Conservation (phyloP, 2,329 filamentous ascomycete species). For the Xylariaceae sp. region DNA sequence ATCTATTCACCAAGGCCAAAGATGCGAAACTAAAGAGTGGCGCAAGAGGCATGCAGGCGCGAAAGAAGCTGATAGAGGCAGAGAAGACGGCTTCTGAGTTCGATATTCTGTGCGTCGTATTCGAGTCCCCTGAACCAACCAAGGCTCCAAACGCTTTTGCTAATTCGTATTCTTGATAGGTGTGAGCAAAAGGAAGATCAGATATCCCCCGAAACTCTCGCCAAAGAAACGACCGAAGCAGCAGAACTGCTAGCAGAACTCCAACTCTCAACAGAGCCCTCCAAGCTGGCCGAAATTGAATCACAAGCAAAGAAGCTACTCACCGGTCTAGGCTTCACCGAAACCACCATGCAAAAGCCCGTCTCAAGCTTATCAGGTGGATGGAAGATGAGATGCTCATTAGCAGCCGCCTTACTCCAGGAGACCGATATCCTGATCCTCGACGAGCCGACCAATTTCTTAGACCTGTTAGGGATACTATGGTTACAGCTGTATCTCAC, state of each 20-base stretch:
- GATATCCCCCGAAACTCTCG: slow-evolving; percentile 52
- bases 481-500: slow-evolving; percentile 75
- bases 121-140: neutral
- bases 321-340: slow-evolving; percentile 65
- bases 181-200: slow-evolving; percentile 49
- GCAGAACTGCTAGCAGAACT: slow-evolving; percentile 64
- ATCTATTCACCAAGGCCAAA: slow-evolving; percentile 65
- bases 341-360: slow-evolving; percentile 53
- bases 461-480: slow-evolving; percentile 76
- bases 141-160: neutral
- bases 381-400: slow-evolving; percentile 65
- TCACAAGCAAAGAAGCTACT: slow-evolving; percentile 61
- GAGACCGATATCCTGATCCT: slow-evolving; percentile 73
- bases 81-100: slow-evolving; percentile 63
- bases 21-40: slow-evolving; percentile 71
- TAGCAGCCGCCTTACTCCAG: slow-evolving; percentile 63
- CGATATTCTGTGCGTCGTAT: slow-evolving; percentile 40
- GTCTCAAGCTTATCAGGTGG: slow-evolving; percentile 68
- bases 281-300: slow-evolving; percentile 60
- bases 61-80: slow-evolving; percentile 65
- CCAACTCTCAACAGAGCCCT: slow-evolving; percentile 61
- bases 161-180: slow-evolving; percentile 27
- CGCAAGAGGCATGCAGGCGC: slow-evolving; percentile 64
- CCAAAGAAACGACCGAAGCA: slow-evolving; percentile 63
- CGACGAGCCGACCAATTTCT: slow-evolving; percentile 83